These are phyloP conservation scores for Trichosanthes cucumerina DNA, from an alignment of 306 rosid species.

Conservation along the genomic window DNA sequence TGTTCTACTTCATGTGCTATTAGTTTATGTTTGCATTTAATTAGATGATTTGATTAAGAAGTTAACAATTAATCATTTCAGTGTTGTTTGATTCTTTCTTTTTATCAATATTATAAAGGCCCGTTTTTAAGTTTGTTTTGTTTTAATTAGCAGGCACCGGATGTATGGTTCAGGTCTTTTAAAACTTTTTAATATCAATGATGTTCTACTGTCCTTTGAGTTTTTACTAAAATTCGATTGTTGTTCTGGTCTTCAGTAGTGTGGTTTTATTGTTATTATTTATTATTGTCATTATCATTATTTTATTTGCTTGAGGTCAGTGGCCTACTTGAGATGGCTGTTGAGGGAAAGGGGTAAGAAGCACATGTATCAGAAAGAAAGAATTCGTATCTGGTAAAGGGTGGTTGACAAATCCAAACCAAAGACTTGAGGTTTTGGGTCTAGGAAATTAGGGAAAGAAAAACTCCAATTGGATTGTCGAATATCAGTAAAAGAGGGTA, in stretches of 20 bases:
- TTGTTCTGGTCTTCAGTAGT: not conserved
- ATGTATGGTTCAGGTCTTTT: not conserved
- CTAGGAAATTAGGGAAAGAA: not conserved
- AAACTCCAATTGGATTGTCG: not conserved
- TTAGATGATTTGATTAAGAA: not conserved
- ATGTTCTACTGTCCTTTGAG: not conserved
- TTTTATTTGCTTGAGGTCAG: not conserved
- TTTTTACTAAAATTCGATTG: not conserved
- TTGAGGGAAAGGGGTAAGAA: not conserved
- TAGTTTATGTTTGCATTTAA: not conserved
- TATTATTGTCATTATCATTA: no score
- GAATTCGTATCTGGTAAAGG: not conserved
- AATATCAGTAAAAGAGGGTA: not conserved
- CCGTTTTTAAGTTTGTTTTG: not conserved
- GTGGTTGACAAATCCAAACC: not conserved
- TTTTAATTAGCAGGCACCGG: not conserved
- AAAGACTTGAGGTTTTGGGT: not conserved
- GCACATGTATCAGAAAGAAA: not conserved
- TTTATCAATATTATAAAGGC: not conserved
- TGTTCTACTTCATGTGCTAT: not conserved
- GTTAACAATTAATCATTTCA: not conserved
- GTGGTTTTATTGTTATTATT: not conserved
- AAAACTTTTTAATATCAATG: not conserved
- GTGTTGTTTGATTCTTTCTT: not conserved
- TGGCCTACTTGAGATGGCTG: not conserved